Base-by-base conservation (phyloP, 805 yeast species). In the Saturnispora zaruensis region DNA sequence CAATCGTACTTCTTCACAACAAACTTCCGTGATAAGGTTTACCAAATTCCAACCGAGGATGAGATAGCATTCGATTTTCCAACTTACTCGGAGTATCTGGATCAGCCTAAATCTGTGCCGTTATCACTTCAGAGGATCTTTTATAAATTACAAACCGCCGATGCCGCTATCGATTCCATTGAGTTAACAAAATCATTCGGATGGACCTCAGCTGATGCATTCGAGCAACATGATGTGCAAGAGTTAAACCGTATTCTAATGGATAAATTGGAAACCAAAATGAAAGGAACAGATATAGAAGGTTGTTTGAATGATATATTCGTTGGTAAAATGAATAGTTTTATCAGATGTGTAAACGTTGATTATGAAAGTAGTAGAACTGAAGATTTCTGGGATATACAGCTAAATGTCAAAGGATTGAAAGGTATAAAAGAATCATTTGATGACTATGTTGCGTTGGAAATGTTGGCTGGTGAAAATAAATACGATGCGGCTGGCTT, bases 301-400 rank as follows among this genome's bases (percentile, higher is more conserved):
- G 84, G 84, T 7, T 76, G 80, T 43, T 66, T 93, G 50, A 85
- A 79, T 60, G 84, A 87, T 51, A 76, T 90, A 2, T 93, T 93
- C 69, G 98, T 93, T 14, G 99, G 98, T 9, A 89, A 86, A 66
- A 93, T 91, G 98, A 91, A 87, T 66, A 86, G 96, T 57, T 93
- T 79, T 62, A 87, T 93, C 60, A 85, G 88, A 65, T 93, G 99
- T 68, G 78, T 91, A 41, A 79, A 91, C 64, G 97, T 93, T 13
- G 88, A 90, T 47, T 93, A 87, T 64, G 98, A 93, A 68, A 84
- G 95, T 37, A 80, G 96, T 3, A 77, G 97, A 53, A 78, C 76
- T 3, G 99, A 93, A 66, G 98, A 93, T 62, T 93, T 86, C 62
- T 93, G 99, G 99, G 99, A 93, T 71, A 86, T 93, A 53, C 99